Evolutionary conservation across 768 basidiomycete genomes (phyloP), one percentile per base, ranked within the genome.

Genomic region (Austroboletus festivus): DNA sequence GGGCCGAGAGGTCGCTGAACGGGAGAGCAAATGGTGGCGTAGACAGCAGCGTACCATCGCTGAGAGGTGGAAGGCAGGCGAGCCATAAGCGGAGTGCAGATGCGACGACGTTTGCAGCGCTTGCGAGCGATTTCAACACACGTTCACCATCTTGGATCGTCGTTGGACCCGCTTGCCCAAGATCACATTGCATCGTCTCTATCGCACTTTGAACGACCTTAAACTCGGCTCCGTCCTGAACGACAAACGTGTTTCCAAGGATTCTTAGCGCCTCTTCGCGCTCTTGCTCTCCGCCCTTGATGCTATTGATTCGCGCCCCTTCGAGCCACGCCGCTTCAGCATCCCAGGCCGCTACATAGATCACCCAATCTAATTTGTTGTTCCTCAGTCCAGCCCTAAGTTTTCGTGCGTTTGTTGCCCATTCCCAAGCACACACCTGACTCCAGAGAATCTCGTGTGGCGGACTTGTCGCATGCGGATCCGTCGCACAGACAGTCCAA

Each of bases 371-470:
- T 6, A 43, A 48, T 13, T 67, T 62, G 7, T 58, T 57, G 11
- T 51, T 55, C 10, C 63, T 62, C 11, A 85, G 42, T 37, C 60
- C 55, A 3, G 58, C 56, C 47, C 70, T 61, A 48, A 77, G 50
- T 40, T 68, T 70, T n/a, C 77, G 59, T 8, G 83, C 56, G 24
- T 86, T 82, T 0, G 74, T 73, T 16, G 71, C 74, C 89, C 92
- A 95, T 0, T 75, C 81, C 82, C 86, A 89, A 3, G 80, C 83
- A n/a, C 73, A 68, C 10, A 95, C 72, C 59, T 93, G 90, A 47
- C 85, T 89, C 94, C 95, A 98, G 9, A 87, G 68, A 42, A 97
- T 82, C 45, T 89, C 91, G 65, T 98, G 95, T 8, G 74, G 75
- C 0, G 92, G 92, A 3, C 83, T 86, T 7, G 92, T 94, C 46